Base-by-base conservation (phyloP, 345 rosid genomes). In the Geranium brycei region DNA sequence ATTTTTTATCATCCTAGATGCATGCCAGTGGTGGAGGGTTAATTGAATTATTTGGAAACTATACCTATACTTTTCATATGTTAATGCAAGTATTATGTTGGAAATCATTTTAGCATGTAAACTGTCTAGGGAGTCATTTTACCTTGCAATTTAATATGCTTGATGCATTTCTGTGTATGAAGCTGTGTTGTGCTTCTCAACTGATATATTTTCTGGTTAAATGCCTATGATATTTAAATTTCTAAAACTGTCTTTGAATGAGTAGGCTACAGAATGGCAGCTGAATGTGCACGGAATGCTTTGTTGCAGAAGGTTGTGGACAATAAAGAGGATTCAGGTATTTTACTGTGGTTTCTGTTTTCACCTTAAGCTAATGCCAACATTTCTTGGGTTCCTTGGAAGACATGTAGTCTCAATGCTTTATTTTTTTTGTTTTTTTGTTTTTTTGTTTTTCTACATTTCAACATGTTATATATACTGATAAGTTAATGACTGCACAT, bases 221-320 rank as follows among this genome's bases (percentile, higher is more conserved):
- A 38, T 38, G 11, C 47, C 47, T 47, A 47, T 47, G 14, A 11
- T 13, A 11, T 6, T 47, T 13, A 47, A 6, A 47, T 8, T 7
- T 47, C 53, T 47, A 47, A 47, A 8, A 13, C 11, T 10, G 53
- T 55, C 7, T 41, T 11, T 62, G 62, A 19, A 62, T 64, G 64
- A 28, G n/a, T 73, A 91, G 99, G 99, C 65, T 93, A 71, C 57
- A 79, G 99, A 58, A 88, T 93, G 97, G 99, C 97, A 28, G 86
- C 96, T 15, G 96, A 93, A 74, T 86, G 97, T 73, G 97, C 97
- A 62, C 90, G 83, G 58, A 65, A 82, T 71, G 96, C 95, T 60
- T 66, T 93, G 73, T 70, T 82, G 73, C 70, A 71, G 74, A 83
- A 78, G 75, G 95, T 83, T 17, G 75, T 77, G 59, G 92, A 90